These are phyloP conservation scores for Myriosclerotinia scirpicola DNA, from an alignment of 2,329 filamentous ascomycete species.

Conservation along the genomic window DNA sequence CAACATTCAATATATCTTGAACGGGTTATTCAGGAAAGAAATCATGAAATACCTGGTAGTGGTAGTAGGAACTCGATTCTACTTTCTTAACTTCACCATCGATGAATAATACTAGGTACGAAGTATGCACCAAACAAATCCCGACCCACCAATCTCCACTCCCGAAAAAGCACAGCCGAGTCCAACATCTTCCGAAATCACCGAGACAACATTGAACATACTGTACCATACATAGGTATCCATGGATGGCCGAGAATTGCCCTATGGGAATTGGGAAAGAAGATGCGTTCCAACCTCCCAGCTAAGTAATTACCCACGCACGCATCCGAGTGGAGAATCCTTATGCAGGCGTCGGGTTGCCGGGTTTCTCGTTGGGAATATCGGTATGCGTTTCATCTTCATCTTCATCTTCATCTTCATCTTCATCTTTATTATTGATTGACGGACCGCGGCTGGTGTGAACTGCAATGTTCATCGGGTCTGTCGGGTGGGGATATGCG, in stretches of 20 bases:
- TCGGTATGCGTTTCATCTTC: no score
- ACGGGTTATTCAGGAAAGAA: slow-evolving; percentile 37
- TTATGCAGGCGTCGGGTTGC: no score
- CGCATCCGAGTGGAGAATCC: slow-evolving; percentile 1
- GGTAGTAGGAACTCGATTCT: slow-evolving; percentile 32
- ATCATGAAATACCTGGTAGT: no score
- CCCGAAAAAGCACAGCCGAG: neutral
- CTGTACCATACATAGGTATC: no score
- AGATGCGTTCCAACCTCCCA: no score
- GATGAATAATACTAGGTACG: neutral
- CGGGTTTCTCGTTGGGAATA: neutral
- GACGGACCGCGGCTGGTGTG: no score
- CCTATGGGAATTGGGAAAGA: neutral
- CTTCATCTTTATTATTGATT: no score
- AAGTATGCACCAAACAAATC: neutral
- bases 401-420: no score
- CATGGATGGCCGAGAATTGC: neutral
- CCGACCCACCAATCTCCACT: neutral
- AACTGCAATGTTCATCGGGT: no score
- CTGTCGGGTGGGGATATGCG: no score
- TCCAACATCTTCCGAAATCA: neutral
- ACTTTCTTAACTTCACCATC: neutral
- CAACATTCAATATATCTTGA: slow-evolving; percentile 27
- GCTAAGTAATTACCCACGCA: no score
- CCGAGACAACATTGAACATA: neutral